These are phyloP conservation scores for Yarrowia sp. DNA, from an alignment of 805 yeast species.

Conservation along the genomic window DNA sequence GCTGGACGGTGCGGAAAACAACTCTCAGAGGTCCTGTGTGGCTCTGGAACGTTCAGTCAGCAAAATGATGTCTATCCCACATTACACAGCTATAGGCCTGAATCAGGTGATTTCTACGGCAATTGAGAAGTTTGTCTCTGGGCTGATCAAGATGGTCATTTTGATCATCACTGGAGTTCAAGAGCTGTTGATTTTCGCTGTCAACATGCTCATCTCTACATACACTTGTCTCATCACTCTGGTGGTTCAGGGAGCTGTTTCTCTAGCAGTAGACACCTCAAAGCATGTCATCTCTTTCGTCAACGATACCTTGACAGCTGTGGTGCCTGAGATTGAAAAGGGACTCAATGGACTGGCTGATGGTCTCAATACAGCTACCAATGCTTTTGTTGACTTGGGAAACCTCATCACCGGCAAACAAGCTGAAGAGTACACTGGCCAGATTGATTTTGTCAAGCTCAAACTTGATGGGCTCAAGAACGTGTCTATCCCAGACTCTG, in stretches of 20 bases:
- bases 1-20: conserved; percentile 52
- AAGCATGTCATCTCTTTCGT: conserved; percentile 66
- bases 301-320: conserved; percentile 61
- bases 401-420: conserved; percentile 58
- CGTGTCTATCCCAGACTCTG: conserved; percentile 68
- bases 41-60: conserved; percentile 17
- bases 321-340: conserved; percentile 68
- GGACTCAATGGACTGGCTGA: conserved; percentile 68
- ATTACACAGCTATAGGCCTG: conserved; percentile 57
- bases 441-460: conserved; percentile 61
- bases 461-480: conserved; percentile 63
- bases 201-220: conserved; percentile 83
- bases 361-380: conserved; percentile 62
- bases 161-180: conserved; percentile 64
- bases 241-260: conserved; percentile 73
- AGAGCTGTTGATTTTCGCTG: conserved; percentile 63
- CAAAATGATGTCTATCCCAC: conserved; percentile 14
- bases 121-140: conserved; percentile 58
- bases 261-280: conserved; percentile 75
- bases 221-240: conserved; percentile 82
- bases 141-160: conserved; percentile 55
- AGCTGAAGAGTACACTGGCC: conserved; percentile 47
- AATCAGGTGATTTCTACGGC: conserved; percentile 59
- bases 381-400: conserved; percentile 60
- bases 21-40: conserved; percentile 59